Evolutionary conservation across 345 rosid species (phyloP), one percentile per base, ranked within the genome.

Genomic region (Conringia planisiliqua): DNA sequence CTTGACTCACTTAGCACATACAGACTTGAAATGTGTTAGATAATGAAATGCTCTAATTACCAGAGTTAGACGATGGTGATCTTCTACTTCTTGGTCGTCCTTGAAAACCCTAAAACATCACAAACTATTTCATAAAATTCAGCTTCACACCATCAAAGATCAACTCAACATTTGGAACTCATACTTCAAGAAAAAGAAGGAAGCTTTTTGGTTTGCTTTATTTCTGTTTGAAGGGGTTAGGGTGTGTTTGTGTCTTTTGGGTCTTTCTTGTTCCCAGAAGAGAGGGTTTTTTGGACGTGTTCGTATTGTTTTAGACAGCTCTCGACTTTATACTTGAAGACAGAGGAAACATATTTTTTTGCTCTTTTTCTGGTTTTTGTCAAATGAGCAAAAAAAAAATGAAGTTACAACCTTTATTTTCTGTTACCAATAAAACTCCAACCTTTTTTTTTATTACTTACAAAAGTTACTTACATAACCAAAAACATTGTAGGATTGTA

Each of bases 171-270:
- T 42, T 52, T 62, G 12, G 18, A 48, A 27, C 44, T 47, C 1
- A 30, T 42, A 18, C 3, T 50, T 50, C 29, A 22, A 50, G 30
- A 35, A 8, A 35, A 8, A 44, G 56, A 52, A 24, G 58, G 17
- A 35, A 61, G 20, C 4, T 61, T 26, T 42, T 33, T 5, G 52
- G 35, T 29, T 54, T 60, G 69, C 67, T 74, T 74, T 50, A 51
- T 18, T 75, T 68, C 47, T 61, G 74, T 75, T 60, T n/a, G 68
- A 69, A 8, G 24, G 46, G 60, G 51, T 30, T 72, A 38, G 20
- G 39, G 27, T 70, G 80, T 70, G 74, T 76, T 55, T 68, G 64
- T 75, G 70, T 75, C 74, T 76, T 63, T 76, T 24, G 80, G 66
- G 60, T 54, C 17, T 69, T 76, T 64, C 61, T 64, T 70, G 66